Evolutionary conservation across 805 yeast species (phyloP), one percentile per base, ranked within the genome.

Genomic region (Ogataea nakhonphanomensis): DNA sequence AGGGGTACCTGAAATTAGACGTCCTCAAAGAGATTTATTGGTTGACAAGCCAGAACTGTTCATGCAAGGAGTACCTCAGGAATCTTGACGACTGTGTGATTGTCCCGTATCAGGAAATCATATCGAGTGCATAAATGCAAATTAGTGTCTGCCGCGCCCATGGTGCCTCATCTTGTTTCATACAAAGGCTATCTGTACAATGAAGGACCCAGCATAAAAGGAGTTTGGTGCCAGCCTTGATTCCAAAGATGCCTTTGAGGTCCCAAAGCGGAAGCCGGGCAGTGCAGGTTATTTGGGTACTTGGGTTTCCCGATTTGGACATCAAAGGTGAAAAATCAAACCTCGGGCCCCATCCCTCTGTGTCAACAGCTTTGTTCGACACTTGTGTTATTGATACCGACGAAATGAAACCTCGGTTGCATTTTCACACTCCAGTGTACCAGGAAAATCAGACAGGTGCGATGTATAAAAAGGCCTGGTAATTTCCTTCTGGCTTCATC

Each of bases 261-360:
- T 24, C 47, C 46, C 20, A 22, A 42, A 35, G 5, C 8, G 54
- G 51, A 35, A 35, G 26, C 27, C 31, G 13, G 36, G 39, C 41
- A 36, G 39, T 35, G 44, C 33, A 30, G 11, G 5, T 27, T 22
- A 31, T 13, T 17, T 11, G 29, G 27, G 25, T 13, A 24, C 33
- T 12, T 8, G 34, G 35, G 36, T 44, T 53, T 39, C 59, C 59
- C 32, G 26, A 37, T 55, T 47, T 14, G 56, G 51, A 31, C 31
- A 23, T 44, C 47, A 53, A 54, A 53, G 59, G 55, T 30, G 26
- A 11, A 25, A 12, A 25, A 12, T 26, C 25, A 39, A 25, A 39
- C 43, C 26, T 28, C 30, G 28, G 14, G 43, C 25, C 27, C 25
- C 9, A 23, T 7, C 10, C 4, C 13, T n/a, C 8, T 7, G 12